A percentile compares a stretch with the other conserved stretches of the same genome.
Conservation (phyloP, 345 rosid species). For the Arabidopsis suecica region DNA sequence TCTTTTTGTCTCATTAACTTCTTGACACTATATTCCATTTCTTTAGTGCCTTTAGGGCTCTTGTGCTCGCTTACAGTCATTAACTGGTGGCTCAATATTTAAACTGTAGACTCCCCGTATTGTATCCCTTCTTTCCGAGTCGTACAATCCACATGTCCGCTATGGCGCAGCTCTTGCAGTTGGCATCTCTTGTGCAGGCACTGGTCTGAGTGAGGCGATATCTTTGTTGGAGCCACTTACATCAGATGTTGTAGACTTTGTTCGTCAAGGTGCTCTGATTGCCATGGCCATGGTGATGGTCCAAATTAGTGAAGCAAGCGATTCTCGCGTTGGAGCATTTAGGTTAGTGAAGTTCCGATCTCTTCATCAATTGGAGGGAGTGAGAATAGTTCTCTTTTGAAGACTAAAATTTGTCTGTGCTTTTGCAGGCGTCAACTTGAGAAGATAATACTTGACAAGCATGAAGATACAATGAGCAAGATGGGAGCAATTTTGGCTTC, state of each 20-base stretch:
- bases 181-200: constrained; percentile 96
- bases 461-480: constrained; percentile 98
- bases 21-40: neutral
- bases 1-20: constrained; percentile 11
- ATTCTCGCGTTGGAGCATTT: constrained; percentile 92
- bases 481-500: constrained; percentile 99
- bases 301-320: constrained; percentile 88
- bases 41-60: constrained; percentile 6
- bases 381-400: neutral
- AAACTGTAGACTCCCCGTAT: constrained; percentile 86
- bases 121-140: constrained; percentile 89
- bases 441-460: constrained; percentile 88
- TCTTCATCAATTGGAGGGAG: neutral
- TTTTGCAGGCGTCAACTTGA: constrained; percentile 76
- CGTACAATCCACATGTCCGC: constrained; percentile 94
- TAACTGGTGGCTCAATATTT: constrained; percentile 34
- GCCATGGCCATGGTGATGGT: constrained; percentile 99
- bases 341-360: constrained; percentile 51
- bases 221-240: constrained; percentile 91
- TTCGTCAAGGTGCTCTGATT: constrained; percentile 97
- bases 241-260: constrained; percentile 93
- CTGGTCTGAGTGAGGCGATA: constrained; percentile 93
- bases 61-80: neutral
- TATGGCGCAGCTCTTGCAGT: constrained; percentile 99
- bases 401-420: neutral